Conservation (phyloP, 331 rosid species). For the Rhamnella rubrinervis region DNA sequence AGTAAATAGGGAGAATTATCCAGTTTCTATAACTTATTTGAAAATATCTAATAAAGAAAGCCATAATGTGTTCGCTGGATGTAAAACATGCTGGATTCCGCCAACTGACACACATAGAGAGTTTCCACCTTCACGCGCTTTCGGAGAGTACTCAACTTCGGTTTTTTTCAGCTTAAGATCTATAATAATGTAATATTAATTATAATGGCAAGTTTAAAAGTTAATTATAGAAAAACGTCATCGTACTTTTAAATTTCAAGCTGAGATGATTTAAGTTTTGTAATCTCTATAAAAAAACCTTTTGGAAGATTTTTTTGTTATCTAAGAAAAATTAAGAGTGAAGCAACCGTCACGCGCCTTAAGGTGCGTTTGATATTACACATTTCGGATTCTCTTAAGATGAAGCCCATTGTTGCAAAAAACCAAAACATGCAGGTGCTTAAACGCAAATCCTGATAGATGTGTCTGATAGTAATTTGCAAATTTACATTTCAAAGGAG, state of each 20-base stretch:
- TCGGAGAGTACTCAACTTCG: background rate
- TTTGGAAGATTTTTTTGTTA: background rate
- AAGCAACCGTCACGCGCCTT: background rate
- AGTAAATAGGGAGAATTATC: no score
- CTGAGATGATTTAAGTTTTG: no score
- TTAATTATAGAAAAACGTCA: no score
- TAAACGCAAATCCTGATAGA: slow-evolving; percentile 21
- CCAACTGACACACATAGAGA: background rate
- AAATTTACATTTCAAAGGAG: background rate
- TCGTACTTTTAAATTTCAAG: no score
- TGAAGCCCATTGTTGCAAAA: background rate
- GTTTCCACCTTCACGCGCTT: slow-evolving; percentile 6
- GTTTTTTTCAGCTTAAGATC: no score
- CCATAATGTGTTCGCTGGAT: background rate
- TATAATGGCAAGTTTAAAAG: no score
- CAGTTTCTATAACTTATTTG: no score
- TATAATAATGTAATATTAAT: no score
- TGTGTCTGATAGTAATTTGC: background rate
- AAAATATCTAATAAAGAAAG: background rate
- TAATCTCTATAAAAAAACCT: background rate
- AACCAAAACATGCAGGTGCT: background rate
- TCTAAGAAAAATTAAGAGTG: background rate
- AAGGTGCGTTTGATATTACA: background rate
- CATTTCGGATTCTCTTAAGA: background rate
- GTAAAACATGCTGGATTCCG: background rate